Evolutionary conservation across 257 asterid species (phyloP).

Genomic region (Scutellaria baicalensis): DNA sequence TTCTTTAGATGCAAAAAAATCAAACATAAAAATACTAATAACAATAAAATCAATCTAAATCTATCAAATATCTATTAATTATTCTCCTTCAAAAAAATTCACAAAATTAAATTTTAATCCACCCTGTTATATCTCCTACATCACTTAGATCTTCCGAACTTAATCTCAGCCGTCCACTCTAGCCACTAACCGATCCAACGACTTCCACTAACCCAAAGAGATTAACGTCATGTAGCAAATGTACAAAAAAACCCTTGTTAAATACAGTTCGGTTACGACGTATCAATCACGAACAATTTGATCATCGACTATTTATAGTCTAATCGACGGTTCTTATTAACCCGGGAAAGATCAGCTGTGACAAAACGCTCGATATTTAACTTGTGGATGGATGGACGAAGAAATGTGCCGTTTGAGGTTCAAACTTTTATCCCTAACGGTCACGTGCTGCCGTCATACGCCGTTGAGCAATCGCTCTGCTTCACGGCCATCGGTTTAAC

Average conservation of each 20-base stretch:
- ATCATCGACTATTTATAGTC: neutral
- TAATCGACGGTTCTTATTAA: constrained; percentile 25
- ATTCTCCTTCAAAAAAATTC: too few relatives aligned
- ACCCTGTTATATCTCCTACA: neutral
- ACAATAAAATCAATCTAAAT: too few relatives aligned
- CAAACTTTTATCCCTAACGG: constrained; percentile 68
- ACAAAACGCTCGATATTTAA: neutral
- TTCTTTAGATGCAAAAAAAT: too few relatives aligned
- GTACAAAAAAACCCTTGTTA: constrained; percentile 12
- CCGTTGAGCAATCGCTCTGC: constrained; percentile 21
- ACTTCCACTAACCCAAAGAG: neutral
- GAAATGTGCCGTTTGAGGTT: constrained; percentile 89
- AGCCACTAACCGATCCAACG: constrained; percentile 12
- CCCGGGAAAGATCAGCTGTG: constrained; percentile 32
- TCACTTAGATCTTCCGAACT: neutral
- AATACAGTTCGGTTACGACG: constrained; percentile 10
- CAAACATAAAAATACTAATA: too few relatives aligned
- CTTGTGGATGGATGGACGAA: constrained; percentile 17
- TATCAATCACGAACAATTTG: constrained; percentile 12
- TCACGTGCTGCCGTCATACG: constrained; percentile 44
- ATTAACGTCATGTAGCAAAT: neutral
- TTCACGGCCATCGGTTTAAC: constrained; percentile 22
- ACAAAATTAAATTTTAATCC: neutral
- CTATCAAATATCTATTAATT: too few relatives aligned
- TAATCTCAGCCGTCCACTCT: constrained; percentile 15